A percentile compares a stretch with the other conserved stretches of the same genome.
These are phyloP conservation scores for Croton setiger DNA, from an alignment of 441 rosid genomes.

Conservation along the genomic window DNA sequence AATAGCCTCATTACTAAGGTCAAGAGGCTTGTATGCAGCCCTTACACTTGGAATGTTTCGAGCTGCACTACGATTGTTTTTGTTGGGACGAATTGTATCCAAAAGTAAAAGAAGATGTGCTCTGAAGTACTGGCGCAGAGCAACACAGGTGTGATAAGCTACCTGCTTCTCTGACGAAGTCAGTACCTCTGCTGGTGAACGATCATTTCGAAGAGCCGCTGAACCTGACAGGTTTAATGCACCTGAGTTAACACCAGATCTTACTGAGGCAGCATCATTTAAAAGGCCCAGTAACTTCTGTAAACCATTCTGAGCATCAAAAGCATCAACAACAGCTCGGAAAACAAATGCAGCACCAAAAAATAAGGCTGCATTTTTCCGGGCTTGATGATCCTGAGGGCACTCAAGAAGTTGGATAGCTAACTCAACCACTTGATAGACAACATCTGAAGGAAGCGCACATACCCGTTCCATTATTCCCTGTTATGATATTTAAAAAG, in stretches of 20 bases:
- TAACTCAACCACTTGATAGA: conserved; percentile 79
- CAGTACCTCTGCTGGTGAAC: conserved; percentile 78
- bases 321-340: conserved; percentile 95
- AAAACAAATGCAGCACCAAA: conserved; percentile 95
- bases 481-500: conserved; percentile 36
- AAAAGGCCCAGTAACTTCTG: conserved; percentile 79
- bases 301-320: conserved; percentile 87
- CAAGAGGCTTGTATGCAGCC: conserved; percentile 94
- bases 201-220: conserved; percentile 60
- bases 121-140: conserved; percentile 96
- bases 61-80: conserved; percentile 68
- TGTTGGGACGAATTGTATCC: conserved; percentile 88
- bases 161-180: conserved; percentile 95
- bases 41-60: conserved; percentile 73
- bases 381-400: conserved; percentile 84
- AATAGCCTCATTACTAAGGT: conserved; percentile 95
- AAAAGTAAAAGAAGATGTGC: conserved; percentile 92
- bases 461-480: conserved; percentile 99
- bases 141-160: conserved; percentile 90
- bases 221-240: conserved; percentile 43
- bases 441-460: conserved; percentile 83
- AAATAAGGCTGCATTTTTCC: conserved; percentile 91
- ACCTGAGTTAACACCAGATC: conserved; percentile 82
- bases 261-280: conserved; percentile 84
- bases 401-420: conserved; percentile 88